phyloP scores from a whole-genome alignment of 2,329 filamentous ascomycete species.

The Aspergillus thermomutatus region DNA sequence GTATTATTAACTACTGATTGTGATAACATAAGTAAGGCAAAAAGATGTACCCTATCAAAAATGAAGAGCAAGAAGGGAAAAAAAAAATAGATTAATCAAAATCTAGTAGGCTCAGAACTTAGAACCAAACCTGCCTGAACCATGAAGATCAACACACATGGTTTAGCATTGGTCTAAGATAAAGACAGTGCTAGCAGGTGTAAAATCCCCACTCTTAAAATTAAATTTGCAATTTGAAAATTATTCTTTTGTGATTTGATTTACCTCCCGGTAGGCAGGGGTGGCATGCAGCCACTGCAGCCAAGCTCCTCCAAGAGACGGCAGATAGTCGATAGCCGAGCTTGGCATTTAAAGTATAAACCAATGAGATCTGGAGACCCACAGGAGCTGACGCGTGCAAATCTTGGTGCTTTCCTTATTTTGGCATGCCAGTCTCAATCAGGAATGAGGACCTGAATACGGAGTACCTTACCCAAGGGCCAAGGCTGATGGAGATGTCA shows the following conservation, averaged over 20 bases:
- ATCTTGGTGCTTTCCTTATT: slow-evolving; percentile 17
- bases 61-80: not conserved
- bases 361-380: slow-evolving; percentile 24
- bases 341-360: slow-evolving; percentile 29
- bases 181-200: not conserved
- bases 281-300: not conserved
- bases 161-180: not conserved
- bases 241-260: not conserved
- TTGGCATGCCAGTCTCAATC: slow-evolving; percentile 4
- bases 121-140: not conserved
- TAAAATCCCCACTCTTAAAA: not conserved
- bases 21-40: not conserved
- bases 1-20: not conserved
- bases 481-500: slow-evolving; percentile 1
- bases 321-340: slow-evolving; percentile 41
- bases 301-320: slow-evolving; percentile 19
- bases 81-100: not conserved
- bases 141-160: not conserved
- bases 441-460: not conserved
- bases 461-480: not conserved
- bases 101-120: not conserved
- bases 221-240: not conserved
- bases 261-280: not conserved
- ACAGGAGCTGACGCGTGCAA: slow-evolving; percentile 36
- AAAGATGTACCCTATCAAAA: not conserved